Conservation (phyloP, 345 rosid species). For the Ceriops decandra region DNA sequence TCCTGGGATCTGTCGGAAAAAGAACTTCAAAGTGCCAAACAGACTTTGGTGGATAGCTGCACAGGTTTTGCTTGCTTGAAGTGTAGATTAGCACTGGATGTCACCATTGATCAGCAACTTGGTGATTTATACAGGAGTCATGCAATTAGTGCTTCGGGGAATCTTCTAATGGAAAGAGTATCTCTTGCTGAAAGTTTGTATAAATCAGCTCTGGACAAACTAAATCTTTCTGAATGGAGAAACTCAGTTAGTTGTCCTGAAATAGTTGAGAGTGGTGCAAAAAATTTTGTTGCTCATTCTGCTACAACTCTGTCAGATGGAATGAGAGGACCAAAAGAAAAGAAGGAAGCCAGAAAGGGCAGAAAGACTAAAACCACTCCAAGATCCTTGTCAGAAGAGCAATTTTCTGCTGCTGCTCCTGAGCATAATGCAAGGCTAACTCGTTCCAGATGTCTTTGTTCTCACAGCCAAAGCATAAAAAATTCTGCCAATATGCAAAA, state of each 20-base stretch:
- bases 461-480: constrained; percentile 39
- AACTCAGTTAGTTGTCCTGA: constrained; percentile 36
- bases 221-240: constrained; percentile 59
- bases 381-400: constrained; percentile 40
- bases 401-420: constrained; percentile 32
- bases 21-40: constrained; percentile 65
- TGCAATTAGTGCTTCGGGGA: constrained; percentile 21
- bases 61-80: constrained; percentile 46
- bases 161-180: constrained; percentile 35
- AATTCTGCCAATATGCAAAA: constrained; percentile 25
- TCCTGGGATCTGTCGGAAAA: constrained; percentile 59
- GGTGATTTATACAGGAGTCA: constrained; percentile 60
- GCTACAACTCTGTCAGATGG: constrained; percentile 12
- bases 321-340: constrained; percentile 25
- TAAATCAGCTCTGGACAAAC: constrained; percentile 54
- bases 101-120: constrained; percentile 55
- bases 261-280: constrained; percentile 29
- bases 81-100: constrained; percentile 66
- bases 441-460: constrained; percentile 63
- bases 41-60: constrained; percentile 34
- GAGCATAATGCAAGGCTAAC: constrained; percentile 56
- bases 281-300: constrained; percentile 10
- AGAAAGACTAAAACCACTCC: constrained; percentile 38
- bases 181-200: constrained; percentile 58
- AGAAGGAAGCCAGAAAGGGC: constrained; percentile 39